Conservation (phyloP, 257 asterid genomes). For the Pogostemon cablin region DNA sequence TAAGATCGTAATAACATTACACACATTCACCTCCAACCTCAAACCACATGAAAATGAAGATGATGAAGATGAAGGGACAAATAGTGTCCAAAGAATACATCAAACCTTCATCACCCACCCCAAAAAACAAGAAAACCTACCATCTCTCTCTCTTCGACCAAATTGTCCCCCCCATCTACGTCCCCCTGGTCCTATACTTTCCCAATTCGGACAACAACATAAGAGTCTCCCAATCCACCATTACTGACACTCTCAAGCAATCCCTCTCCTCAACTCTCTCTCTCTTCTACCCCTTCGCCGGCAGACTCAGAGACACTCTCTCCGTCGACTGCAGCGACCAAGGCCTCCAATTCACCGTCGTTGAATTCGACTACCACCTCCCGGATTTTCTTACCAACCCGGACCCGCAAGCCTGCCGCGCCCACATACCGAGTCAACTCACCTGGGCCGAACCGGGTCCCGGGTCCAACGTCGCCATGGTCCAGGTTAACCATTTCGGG, state of each 20-base stretch:
- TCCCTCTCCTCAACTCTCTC: conserved; percentile 47
- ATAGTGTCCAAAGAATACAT: conserved; percentile 47
- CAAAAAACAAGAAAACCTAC: conserved; percentile 38
- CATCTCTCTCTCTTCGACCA: conserved; percentile 51
- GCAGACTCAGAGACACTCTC: conserved; percentile 39
- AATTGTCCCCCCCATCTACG: conserved; percentile 47
- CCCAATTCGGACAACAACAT: conserved; percentile 24
- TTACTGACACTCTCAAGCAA: conserved; percentile 28
- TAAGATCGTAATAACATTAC: too few relatives aligned
- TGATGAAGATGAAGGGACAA: conserved; percentile 40
- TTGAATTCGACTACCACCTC: conserved; percentile 29
- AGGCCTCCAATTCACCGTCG: conserved; percentile 40
- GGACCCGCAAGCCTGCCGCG: conserved; percentile 37
- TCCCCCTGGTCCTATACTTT: conserved; percentile 44
- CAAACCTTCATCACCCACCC: conserved; percentile 57
- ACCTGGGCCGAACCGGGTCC: conserved; percentile 48
- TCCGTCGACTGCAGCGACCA: conserved; percentile 51
- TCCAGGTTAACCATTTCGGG: conserved; percentile 41
- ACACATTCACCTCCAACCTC: too few relatives aligned
- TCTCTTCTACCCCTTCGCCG: conserved; percentile 42
- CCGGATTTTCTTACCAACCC: conserved; percentile 34
- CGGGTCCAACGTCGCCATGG: conserved; percentile 39
- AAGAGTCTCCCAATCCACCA: neutral
- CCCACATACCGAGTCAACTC: conserved; percentile 41
- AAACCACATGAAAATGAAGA: too few relatives aligned